Evolutionary conservation across 2,329 filamentous ascomycete genomes (phyloP).

Genomic region (Chaetothyriales sp.): DNA sequence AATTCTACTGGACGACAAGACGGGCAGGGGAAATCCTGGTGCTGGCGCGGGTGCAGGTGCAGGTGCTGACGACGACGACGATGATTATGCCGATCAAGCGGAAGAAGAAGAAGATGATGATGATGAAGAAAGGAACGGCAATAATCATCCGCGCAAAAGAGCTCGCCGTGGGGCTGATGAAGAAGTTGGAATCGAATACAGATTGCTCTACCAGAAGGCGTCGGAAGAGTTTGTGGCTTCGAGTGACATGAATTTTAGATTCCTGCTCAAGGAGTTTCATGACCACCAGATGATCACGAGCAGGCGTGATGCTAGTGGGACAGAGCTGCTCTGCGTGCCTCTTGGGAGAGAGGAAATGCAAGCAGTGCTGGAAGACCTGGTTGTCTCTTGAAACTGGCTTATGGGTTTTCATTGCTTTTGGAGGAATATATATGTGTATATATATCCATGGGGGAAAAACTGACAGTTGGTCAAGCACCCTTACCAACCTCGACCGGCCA

Average conservation of each 20-base stretch:
- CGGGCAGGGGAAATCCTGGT: constrained; percentile 17
- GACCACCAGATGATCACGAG: constrained; percentile 96
- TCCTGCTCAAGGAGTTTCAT: constrained; percentile 89
- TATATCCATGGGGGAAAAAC: neutral
- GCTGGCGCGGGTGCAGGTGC: constrained; percentile 40
- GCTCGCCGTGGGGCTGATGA: constrained; percentile 14
- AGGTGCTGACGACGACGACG: constrained; percentile 14
- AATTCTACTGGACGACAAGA: constrained; percentile 40
- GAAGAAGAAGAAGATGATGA: constrained; percentile 21
- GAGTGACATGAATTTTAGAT: constrained; percentile 89
- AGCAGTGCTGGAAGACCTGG: constrained; percentile 64
- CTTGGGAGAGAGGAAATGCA: constrained; percentile 82
- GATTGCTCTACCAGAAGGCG: constrained; percentile 84
- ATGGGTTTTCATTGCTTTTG: neutral
- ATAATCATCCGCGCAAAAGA: constrained; percentile 17
- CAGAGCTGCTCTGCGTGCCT: constrained; percentile 70
- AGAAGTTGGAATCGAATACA: constrained; percentile 64
- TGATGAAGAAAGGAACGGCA: constrained; percentile 9
- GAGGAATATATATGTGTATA: neutral
- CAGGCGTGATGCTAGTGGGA: constrained; percentile 68
- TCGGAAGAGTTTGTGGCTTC: constrained; percentile 94
- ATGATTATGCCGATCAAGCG: too few species aligned
- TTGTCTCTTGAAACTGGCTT: constrained; percentile 13
- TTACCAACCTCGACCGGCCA: constrained; percentile 76
- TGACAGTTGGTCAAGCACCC: neutral